Conservation (phyloP, 2,329 filamentous ascomycete genomes). For the Botryotinia narcissicola region DNA sequence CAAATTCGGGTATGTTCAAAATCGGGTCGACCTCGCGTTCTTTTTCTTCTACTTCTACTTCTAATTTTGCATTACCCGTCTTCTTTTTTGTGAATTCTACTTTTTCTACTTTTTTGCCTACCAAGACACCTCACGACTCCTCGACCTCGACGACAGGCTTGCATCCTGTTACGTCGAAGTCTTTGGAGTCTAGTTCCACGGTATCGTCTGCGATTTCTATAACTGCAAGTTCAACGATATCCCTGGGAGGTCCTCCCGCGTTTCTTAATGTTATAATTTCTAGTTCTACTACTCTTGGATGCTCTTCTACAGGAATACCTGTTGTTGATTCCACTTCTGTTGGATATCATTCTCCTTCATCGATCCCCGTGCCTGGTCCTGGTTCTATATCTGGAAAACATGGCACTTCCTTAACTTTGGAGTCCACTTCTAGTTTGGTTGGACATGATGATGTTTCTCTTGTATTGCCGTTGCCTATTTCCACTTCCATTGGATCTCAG, state of each 20-base stretch:
- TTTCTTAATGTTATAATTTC: constrained; percentile 14
- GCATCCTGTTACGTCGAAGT: not conserved
- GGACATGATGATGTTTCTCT: not conserved
- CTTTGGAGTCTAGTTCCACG: constrained; percentile 1
- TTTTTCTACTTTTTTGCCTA: not conserved
- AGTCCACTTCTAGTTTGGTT: constrained; percentile 5
- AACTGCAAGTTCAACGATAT: constrained; percentile 18
- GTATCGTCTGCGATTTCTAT: constrained; percentile 7
- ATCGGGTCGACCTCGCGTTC: constrained; percentile 25
- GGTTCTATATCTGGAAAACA: not conserved
- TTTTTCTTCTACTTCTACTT: constrained; percentile 23
- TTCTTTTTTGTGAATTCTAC: constrained; percentile 16
- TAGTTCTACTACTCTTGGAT: constrained; percentile 22
- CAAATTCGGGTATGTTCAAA: constrained; percentile 27
- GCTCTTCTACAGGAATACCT: not conserved
- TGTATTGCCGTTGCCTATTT: not conserved
- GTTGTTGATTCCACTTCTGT: constrained; percentile 12
- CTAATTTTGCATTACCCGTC: not conserved
- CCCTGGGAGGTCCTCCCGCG: not conserved
- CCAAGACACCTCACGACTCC: constrained; percentile 20
- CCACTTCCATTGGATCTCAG: constrained; percentile 12
- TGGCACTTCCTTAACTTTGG: constrained; percentile 2
- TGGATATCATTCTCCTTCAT: constrained; percentile 10
- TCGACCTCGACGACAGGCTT: constrained; percentile 1
- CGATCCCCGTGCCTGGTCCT: not conserved